Evolutionary conservation across 2,329 filamentous ascomycete species (phyloP).

Genomic region (Proliferodiscus dingleyae): DNA sequence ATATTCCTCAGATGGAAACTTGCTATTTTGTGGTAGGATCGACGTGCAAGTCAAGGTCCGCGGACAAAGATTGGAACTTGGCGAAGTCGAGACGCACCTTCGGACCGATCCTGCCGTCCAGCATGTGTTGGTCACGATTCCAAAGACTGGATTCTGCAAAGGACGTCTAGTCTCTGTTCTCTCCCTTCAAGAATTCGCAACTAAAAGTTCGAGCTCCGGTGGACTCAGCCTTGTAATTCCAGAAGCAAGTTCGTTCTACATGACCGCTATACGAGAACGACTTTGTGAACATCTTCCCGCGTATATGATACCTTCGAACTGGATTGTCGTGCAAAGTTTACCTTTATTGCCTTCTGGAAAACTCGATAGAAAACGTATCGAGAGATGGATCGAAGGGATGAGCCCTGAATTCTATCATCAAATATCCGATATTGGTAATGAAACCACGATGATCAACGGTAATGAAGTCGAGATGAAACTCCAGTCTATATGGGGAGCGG

Average conservation of each 20-base stretch:
- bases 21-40: conserved; percentile 56
- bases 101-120: conserved; percentile 6
- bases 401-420: conserved; percentile 1
- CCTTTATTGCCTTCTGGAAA: conserved; percentile 11
- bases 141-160: conserved; percentile 5
- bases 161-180: conserved; percentile 5
- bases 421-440: background rate
- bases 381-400: conserved; percentile 6
- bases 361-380: conserved; percentile 3
- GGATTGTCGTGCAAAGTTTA: conserved; percentile 2
- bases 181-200: conserved; percentile 1
- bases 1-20: conserved; percentile 41
- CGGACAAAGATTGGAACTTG: conserved; percentile 58
- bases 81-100: conserved; percentile 44
- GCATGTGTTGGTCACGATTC: conserved; percentile 5
- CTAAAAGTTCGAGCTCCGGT: background rate
- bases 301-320: conserved; percentile 15
- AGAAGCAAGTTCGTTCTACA: background rate
- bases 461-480: conserved; percentile 18
- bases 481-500: conserved; percentile 37
- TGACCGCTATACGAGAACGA: conserved; percentile 1
- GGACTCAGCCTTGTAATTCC: background rate
- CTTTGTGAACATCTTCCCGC: conserved; percentile 1
- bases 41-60: conserved; percentile 62
- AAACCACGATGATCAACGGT: background rate